Evolutionary conservation across 169 alveolate species (phyloP), one percentile per base, ranked within the genome.

Genomic region (Plasmodium billcollinsi): DNA sequence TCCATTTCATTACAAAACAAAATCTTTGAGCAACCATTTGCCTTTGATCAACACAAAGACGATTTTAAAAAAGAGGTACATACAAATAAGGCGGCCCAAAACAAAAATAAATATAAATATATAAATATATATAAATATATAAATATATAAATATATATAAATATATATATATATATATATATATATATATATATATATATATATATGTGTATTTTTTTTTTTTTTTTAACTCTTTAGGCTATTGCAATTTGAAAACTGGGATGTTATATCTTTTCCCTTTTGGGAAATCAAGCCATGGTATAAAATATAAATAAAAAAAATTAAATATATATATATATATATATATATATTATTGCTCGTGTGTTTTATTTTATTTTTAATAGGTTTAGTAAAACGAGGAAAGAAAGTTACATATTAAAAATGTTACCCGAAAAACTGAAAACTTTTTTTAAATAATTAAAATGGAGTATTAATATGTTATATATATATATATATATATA

Each of bases 281-380:
- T 83, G 91, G 91, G 91, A 83, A 69, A 50, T 83, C 20, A 83
- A 83, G 56, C 91, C 91, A 83, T 83, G 91, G 91, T 83, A 83
- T 56, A 39, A 39, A 39, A 39, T 39, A 39, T 39, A 39, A 39
- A 39, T 39, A 39, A 15, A 15, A 18, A 12, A 56, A 15, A 56
- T 11, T 9, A 56, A 15, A 56, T 6, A 56, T 15, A 56, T 56
- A 56, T 56, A 14, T 56, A 56, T 6, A 56, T 56, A 14, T 14
- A 52, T 52, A 52, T n/a, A 4, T 52, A 52, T n/a, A 56, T 18
- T 1, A 56, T 12, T 18, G 7, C 24, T 12, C 15, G 1, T 15
- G 7, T 24, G 11, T 15, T 62, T 62, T 62, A 6, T 12, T 61
- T 21, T 52, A 15, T 45, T 14, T 52, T 54, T 73, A 56, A 26